These are phyloP conservation scores for Trapa bicornis DNA, from an alignment of 345 rosid species.

Conservation along the genomic window DNA sequence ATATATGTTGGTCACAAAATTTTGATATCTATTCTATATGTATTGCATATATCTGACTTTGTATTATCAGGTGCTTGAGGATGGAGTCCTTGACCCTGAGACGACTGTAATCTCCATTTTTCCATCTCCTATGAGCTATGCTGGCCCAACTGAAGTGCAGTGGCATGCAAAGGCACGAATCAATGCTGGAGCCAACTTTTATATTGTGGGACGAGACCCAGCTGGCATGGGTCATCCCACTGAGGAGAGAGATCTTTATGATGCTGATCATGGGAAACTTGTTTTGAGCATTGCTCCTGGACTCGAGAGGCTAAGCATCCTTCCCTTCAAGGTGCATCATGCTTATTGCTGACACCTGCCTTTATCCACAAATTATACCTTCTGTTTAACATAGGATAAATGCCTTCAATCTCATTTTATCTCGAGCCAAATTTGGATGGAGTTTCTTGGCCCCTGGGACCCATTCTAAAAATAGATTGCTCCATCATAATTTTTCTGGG, in stretches of 20 bases:
- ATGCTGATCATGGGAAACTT: slow-evolving; percentile 97
- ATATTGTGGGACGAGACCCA: slow-evolving; percentile 96
- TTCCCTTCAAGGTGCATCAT: slow-evolving; percentile 72
- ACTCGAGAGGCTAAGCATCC: slow-evolving; percentile 83
- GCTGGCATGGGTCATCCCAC: slow-evolving; percentile 52
- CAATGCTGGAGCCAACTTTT: slow-evolving; percentile 95
- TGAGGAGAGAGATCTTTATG: slow-evolving; percentile 63
- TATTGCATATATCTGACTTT: background rate
- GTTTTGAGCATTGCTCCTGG: slow-evolving; percentile 98
- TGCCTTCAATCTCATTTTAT: too few relatives aligned
- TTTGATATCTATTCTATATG: background rate
- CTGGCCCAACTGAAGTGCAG: slow-evolving; percentile 98
- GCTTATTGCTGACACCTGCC: background rate
- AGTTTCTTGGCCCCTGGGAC: too few relatives aligned
- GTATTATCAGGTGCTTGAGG: slow-evolving; percentile 62
- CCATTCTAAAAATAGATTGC: too few relatives aligned
- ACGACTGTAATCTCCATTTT: slow-evolving; percentile 12
- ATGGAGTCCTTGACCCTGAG: slow-evolving; percentile 20
- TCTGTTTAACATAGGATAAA: too few relatives aligned
- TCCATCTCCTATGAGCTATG: slow-evolving; percentile 98
- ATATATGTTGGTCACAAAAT: background rate
- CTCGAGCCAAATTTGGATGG: too few relatives aligned
- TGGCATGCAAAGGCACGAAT: slow-evolving; percentile 99
- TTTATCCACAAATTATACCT: background rate
- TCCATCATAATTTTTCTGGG: background rate